phyloP scores from a whole-genome alignment of 1,284 basidiomycete species.

The Chalciporus sp. region DNA sequence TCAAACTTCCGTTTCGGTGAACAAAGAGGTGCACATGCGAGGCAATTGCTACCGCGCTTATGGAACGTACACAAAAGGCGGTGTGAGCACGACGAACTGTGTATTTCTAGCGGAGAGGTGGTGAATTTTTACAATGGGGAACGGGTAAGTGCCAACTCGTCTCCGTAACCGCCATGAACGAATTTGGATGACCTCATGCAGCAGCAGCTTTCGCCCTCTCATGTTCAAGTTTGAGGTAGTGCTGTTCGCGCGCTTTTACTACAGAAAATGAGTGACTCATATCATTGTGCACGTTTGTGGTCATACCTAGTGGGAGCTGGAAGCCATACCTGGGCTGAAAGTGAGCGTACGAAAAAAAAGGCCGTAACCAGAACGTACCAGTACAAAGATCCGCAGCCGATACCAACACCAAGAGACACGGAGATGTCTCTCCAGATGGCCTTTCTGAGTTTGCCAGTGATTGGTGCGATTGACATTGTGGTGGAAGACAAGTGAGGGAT shows the following conservation, averaged over 20 bases:
- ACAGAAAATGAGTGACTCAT: constrained; percentile 25
- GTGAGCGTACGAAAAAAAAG: constrained; percentile 22
- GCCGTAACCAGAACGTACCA: constrained; percentile 55
- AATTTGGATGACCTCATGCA: background rate
- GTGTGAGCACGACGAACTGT: constrained; percentile 10
- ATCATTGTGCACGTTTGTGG: background rate
- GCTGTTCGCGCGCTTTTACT: constrained; percentile 83
- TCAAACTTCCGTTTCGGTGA: background rate
- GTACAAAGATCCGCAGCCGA: constrained; percentile 71
- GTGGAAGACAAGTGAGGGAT: background rate
- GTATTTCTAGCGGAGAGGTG: constrained; percentile 15
- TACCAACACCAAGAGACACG: constrained; percentile 71
- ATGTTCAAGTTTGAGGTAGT: constrained; percentile 81
- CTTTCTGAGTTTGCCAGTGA: constrained; percentile 88
- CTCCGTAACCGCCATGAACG: background rate
- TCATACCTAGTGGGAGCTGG: constrained; percentile 75
- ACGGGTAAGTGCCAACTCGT: background rate
- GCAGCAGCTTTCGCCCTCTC: constrained; percentile 38
- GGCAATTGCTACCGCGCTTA: background rate
- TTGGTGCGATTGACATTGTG: constrained; percentile 79
- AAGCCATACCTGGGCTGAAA: constrained; percentile 66
- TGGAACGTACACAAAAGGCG: background rate
- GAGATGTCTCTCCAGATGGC: constrained; percentile 81
- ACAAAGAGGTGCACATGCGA: background rate
- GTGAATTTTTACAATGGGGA: constrained; percentile 13